Evolutionary conservation across 257 asterid genomes (phyloP), one percentile per base, ranked within the genome.

Genomic region (Solanum corneliomulleri): DNA sequence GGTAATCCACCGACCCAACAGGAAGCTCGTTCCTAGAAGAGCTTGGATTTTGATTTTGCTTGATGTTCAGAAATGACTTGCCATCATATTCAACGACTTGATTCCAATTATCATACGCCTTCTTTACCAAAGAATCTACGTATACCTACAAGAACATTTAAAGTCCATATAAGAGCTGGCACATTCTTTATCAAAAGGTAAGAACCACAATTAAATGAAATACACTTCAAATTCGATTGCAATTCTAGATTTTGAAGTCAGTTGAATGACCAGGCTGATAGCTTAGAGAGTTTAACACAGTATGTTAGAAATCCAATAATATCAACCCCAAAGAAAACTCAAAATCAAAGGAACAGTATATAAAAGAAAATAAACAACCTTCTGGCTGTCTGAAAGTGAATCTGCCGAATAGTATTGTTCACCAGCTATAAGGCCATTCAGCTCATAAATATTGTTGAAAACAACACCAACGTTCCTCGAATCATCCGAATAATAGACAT

Each of bases 61-160:
- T 93, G 88, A 93, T 88, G 90, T 89, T 91, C 92, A 96, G 31
- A 64, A 97, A 95, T 31, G 99, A 91, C 88, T 96, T 94, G 29
- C 98, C 99, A 89, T 97, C 99, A 87, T 97, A 97, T 93, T 96
- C 99, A 68, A 97, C 94, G 82, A 94, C 98, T 91, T 94, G 94
- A 90, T 88, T 90, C 99, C 99, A 97, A 86, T 94, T 94, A 56
- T 96, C 99, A 82, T 96, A 97, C 81, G 99, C 99, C 85, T 95
- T 97, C 90, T 97, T 97, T 87, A 97, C 95, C 95, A 92, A 92
- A 15, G 93, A 80, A 91, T 97, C 99, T 87, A 97, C 98, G 85
- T 91, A 93, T 41, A 95, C 95, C 99, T 97, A 89, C 86, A 86
- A 76, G 88, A 52, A 58, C 76, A 37, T 42, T 78, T 27, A 10